A percentile compares a stretch with the other conserved stretches of the same genome.
phyloP scores from a whole-genome alignment of 495 filamentous ascomycete species.

The Stereocaulon alpinum region DNA sequence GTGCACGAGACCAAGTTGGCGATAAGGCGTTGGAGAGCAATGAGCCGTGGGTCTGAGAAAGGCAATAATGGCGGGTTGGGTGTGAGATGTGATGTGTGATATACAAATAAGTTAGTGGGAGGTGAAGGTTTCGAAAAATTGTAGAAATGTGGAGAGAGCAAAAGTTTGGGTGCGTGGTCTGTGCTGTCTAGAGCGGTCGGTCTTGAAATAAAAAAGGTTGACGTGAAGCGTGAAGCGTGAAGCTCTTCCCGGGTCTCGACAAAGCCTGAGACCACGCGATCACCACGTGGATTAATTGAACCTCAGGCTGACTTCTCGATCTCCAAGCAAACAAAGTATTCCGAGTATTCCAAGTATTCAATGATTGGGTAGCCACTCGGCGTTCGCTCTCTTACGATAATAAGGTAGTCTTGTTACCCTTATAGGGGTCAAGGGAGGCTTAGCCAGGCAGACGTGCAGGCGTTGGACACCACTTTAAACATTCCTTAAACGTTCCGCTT shows the following conservation, averaged over 20 bases:
- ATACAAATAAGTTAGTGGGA: not conserved
- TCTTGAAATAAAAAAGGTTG: not conserved
- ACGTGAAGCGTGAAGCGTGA: not conserved
- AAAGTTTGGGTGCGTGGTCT: slow-evolving; percentile 2
- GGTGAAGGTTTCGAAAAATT: not conserved
- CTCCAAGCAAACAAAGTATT: no score
- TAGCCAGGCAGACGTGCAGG: slow-evolving; percentile 2
- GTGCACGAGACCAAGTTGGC: not conserved
- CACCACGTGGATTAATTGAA: slow-evolving; percentile 13
- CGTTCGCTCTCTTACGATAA: not conserved
- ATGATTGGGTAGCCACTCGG: not conserved
- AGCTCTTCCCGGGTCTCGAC: not conserved
- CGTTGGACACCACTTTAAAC: not conserved
- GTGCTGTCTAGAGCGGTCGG: slow-evolving; percentile 3
- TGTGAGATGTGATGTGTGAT: not conserved
- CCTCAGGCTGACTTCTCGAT: not conserved
- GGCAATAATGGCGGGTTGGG: not conserved
- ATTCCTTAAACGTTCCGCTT: not conserved
- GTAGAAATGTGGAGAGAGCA: not conserved
- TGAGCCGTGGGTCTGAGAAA: not conserved
- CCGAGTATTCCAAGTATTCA: no score
- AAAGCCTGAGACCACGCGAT: slow-evolving; percentile 14
- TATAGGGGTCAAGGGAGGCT: not conserved
- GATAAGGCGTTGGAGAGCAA: not conserved
- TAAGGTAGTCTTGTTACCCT: no score